Conservation (phyloP, 73 alveolate genomes). For the Stentor roeselii region DNA sequence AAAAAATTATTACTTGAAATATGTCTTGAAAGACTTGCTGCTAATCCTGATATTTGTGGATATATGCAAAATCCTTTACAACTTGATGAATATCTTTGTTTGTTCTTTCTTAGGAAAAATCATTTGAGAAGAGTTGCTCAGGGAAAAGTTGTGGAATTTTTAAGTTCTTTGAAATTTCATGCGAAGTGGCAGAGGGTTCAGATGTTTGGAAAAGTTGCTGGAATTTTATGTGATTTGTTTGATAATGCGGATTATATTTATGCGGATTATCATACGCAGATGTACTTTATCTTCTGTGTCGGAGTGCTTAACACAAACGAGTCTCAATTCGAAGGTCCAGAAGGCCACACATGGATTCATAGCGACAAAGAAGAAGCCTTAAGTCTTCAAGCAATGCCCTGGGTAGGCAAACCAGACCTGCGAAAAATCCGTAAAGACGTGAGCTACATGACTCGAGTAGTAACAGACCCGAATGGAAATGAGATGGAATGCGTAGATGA, state of each 20-base stretch:
- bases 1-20: conserved; percentile 37
- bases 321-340: not conserved
- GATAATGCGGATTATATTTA: not conserved
- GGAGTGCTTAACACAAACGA: not conserved
- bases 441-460: conserved; percentile 37
- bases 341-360: conserved; percentile 15
- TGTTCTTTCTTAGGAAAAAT: conserved; percentile 48
- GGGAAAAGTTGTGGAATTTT: conserved; percentile 55
- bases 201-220: conserved; percentile 18
- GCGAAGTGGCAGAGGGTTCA: conserved; percentile 32
- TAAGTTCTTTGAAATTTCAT: conserved; percentile 52
- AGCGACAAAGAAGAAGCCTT: not conserved
- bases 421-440: conserved; percentile 48
- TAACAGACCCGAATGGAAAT: conserved; percentile 35
- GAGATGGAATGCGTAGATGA: conserved; percentile 42
- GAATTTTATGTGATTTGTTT: not conserved
- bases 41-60: conserved; percentile 43
- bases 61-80: conserved; percentile 39
- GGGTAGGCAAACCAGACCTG: not conserved
- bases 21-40: conserved; percentile 46
- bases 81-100: conserved; percentile 60
- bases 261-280: conserved; percentile 2
- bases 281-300: not conserved
- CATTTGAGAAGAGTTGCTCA: conserved; percentile 69
- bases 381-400: not conserved